phyloP scores from a whole-genome alignment of 805 yeast species.

The Ogataea ganodermae region DNA sequence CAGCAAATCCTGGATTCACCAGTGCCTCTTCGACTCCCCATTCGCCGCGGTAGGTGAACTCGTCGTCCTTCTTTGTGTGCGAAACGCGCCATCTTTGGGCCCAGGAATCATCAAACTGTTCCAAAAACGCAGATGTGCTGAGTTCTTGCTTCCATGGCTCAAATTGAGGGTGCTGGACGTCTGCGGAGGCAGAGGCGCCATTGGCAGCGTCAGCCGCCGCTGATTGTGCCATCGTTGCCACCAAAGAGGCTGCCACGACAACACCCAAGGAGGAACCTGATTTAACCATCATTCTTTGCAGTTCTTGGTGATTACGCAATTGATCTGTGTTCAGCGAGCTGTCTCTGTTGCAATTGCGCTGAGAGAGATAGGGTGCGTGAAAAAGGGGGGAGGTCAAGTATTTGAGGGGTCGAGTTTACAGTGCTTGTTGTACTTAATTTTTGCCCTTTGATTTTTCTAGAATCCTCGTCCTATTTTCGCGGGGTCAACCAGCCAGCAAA shows the following conservation, averaged over 20 bases:
- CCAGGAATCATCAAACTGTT: constrained; percentile 56
- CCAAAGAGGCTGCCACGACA: constrained; percentile 15
- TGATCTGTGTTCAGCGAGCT: not conserved
- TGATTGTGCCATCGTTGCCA: constrained; percentile 8
- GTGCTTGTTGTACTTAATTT: too few relatives aligned
- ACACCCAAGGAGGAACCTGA: constrained; percentile 10
- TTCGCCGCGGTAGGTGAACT: constrained; percentile 64
- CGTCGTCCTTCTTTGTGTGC: constrained; percentile 51
- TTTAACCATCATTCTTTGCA: constrained; percentile 16
- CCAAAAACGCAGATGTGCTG: constrained; percentile 54
- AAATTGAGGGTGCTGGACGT: constrained; percentile 36
- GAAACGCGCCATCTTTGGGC: constrained; percentile 62
- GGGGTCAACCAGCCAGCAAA: constrained; percentile 4
- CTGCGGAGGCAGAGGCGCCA: constrained; percentile 13
- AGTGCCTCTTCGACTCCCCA: constrained; percentile 73
- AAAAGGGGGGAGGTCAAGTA: too few relatives aligned
- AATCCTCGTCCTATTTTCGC: constrained; percentile 13
- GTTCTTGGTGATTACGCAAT: not conserved
- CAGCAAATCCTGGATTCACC: constrained; percentile 56
- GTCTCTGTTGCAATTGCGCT: too few relatives aligned
- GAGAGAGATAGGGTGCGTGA: too few relatives aligned
- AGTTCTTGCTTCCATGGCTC: constrained; percentile 41
- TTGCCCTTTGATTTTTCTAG: constrained; percentile 8
- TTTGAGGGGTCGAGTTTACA: not conserved
- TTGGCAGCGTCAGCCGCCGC: constrained; percentile 15